phyloP scores from a whole-genome alignment of 2,329 filamentous ascomycete species.

The Fusarium begoniae region DNA sequence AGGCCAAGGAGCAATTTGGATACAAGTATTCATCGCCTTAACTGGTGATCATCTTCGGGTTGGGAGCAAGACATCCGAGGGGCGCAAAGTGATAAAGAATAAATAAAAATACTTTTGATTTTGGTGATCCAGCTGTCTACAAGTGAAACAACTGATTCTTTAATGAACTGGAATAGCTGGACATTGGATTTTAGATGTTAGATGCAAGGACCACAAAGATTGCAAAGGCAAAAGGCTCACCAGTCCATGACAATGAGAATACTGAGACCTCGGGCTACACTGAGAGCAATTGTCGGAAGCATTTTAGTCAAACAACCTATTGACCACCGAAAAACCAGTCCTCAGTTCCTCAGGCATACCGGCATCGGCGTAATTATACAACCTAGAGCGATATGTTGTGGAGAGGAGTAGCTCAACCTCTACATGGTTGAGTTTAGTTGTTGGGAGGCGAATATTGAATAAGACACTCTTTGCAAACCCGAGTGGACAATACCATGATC shows the following conservation, averaged over 20 bases:
- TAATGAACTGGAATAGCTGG: no score
- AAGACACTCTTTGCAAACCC: not conserved
- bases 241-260: not conserved
- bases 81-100: not conserved
- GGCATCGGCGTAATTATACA: not conserved
- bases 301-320: not conserved
- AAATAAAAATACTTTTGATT: not conserved
- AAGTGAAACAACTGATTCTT: not conserved
- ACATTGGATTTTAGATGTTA: not conserved
- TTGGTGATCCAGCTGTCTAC: not conserved
- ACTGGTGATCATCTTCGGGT: not conserved
- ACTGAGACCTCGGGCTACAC: not conserved
- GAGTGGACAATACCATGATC: not conserved
- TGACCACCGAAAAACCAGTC: accelerated
- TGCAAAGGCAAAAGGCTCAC: not conserved
- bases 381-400: no score
- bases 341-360: not conserved
- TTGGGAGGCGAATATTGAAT: not conserved
- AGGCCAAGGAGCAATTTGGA: conserved; percentile 56
- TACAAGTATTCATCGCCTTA: conserved; percentile 57
- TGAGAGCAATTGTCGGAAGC: not conserved
- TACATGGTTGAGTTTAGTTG: not conserved
- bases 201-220: not conserved
- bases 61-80: not conserved
- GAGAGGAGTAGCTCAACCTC: not conserved